Base-by-base conservation (phyloP, 305 asterid species). In the Plantago lanceolata region DNA sequence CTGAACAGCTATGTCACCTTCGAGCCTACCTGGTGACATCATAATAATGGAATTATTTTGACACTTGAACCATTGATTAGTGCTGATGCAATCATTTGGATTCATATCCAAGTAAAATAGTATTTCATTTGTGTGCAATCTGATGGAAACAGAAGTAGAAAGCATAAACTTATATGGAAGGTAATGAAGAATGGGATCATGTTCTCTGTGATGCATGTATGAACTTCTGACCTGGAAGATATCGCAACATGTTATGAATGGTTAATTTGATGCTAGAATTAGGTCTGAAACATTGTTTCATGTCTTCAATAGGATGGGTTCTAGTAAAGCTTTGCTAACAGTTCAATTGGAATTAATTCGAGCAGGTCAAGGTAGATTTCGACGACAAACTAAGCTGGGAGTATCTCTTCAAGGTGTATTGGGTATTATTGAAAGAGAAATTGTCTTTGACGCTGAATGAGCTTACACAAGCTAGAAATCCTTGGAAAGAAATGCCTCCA, bases 341-440 rank as follows among this genome's bases (percentile, higher is more conserved):
- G 14, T 56, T 47, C 61, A 40, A 52, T 21, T 70, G 57, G 47
- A 52, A 59, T 73, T 62, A 45, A 67, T 59, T 62, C 48, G 52
- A 73, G 78, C 86, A 88, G 95, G 84, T 81, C 54, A 75, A 83
- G 74, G 94, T 92, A 64, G 95, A 92, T 85, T 92, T 92, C 77
- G 96, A 92, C 74, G 98, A 92, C 78, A 67, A 73, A 68, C 69
- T 63, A 40, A 89, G 96, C 82, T 92, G 96, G 94, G 98, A 92
- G 73, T 85, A 92, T 82, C 94, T 92, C 67, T 92, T 92, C 82
- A 89, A 92, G 77, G 78, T 86, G 58, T 92, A 92, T 66, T 92
- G 98, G 98, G 79, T 82, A 52, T 66, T 40, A 75, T 76, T 92
- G 73, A 89, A 85, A 68, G 84, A 79, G 65, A 82, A 81, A 69